Evolutionary conservation across 805 yeast genomes (phyloP).

Genomic region (Candida peoriensis): DNA sequence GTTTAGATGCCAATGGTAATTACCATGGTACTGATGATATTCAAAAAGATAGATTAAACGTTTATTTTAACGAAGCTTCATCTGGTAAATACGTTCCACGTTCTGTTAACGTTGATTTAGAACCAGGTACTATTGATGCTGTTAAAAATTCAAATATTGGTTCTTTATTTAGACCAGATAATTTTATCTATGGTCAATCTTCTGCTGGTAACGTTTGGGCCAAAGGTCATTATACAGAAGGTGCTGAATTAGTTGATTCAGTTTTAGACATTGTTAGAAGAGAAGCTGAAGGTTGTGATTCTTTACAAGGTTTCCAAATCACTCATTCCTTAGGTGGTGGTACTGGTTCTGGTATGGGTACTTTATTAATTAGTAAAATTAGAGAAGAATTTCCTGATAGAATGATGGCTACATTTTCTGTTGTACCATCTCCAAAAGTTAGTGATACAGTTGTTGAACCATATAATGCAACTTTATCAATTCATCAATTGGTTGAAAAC

Average conservation of each 20-base stretch:
- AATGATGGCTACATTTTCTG: conserved; percentile 96
- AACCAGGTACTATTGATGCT: conserved; percentile 96
- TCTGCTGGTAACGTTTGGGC: conserved; percentile 99
- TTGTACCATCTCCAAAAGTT: conserved; percentile 96
- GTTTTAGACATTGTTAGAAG: conserved; percentile 93
- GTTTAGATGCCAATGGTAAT: conserved; percentile 69
- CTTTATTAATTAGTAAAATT: conserved; percentile 85
- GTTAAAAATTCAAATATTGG: conserved; percentile 90
- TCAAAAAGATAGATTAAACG: conserved; percentile 86
- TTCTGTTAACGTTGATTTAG: conserved; percentile 94
- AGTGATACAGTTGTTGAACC: conserved; percentile 98
- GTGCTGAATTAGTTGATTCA: conserved; percentile 91
- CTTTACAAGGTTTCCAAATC: conserved; percentile 94
- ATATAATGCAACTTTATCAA: conserved; percentile 92
- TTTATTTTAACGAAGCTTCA: conserved; percentile 94
- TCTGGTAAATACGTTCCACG: conserved; percentile 97
- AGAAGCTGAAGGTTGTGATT: conserved; percentile 95
- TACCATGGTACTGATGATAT: conserved; percentile 56
- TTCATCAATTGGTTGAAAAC: conserved; percentile 95
- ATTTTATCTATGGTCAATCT: conserved; percentile 93
- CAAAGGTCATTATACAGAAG: conserved; percentile 97
- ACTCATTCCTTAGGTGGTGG: conserved; percentile 99
- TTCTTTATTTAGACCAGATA: conserved; percentile 96
- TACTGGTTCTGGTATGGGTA: conserved; percentile 98
- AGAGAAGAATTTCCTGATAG: conserved; percentile 93